Percentiles rank a stretch among this genome's conserved stretches.
phyloP scores from a whole-genome alignment of 768 basidiomycete species.

The Leccinum variicolor region DNA sequence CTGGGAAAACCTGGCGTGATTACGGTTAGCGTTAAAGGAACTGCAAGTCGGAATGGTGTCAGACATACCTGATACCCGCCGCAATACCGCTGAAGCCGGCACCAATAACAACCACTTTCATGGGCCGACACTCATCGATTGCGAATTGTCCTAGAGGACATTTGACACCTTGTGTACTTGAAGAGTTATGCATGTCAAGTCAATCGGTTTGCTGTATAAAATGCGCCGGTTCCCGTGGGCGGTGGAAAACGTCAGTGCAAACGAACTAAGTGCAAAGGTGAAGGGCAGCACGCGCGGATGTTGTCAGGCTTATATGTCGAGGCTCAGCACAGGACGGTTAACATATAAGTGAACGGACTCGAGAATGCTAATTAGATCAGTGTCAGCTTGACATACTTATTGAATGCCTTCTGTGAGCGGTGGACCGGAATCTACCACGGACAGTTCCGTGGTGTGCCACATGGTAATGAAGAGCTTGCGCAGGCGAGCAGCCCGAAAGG shows the following conservation, averaged over 20 bases:
- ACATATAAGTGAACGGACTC: background rate
- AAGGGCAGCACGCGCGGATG: too few species aligned
- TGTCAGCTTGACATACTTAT: too few species aligned
- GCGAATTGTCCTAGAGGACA: background rate
- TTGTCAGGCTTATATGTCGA: background rate
- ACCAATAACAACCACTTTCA: background rate
- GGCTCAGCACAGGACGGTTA: background rate
- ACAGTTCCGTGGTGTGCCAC: too few species aligned
- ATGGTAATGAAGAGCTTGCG: too few species aligned
- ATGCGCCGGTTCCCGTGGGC: too few species aligned
- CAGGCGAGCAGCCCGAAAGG: too few species aligned
- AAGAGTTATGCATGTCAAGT: background rate
- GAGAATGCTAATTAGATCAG: too few species aligned
- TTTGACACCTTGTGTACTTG: background rate
- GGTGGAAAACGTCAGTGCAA: too few species aligned
- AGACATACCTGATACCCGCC: background rate
- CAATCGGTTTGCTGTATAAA: background rate
- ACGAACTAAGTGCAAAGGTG: too few species aligned
- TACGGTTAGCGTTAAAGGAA: background rate
- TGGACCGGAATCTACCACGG: too few species aligned
- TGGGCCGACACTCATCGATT: background rate
- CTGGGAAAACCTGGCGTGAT: background rate
- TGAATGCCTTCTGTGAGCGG: too few species aligned
- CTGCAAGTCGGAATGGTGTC: background rate
- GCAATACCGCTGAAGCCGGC: background rate